These are phyloP conservation scores for Arthrobotrys iridis DNA, from an alignment of 2,329 filamentous ascomycete species.

Conservation along the genomic window DNA sequence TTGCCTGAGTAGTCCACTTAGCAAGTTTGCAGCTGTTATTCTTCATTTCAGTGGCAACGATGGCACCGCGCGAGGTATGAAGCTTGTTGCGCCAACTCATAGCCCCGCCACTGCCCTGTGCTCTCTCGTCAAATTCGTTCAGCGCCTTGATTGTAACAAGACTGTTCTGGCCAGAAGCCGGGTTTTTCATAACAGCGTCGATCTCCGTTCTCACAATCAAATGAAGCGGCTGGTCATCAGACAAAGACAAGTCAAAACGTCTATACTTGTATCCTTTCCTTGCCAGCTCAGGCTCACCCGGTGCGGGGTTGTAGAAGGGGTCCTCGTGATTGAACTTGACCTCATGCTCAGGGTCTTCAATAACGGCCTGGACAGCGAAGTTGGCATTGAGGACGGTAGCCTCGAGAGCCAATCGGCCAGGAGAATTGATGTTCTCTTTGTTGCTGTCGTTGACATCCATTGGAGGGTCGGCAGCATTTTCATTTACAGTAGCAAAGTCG, in stretches of 20 bases:
- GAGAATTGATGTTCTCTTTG: conserved; percentile 95
- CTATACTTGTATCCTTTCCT: conserved; percentile 99
- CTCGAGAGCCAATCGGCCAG: conserved; percentile 90
- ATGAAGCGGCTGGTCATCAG: conserved; percentile 92
- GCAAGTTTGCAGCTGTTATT: conserved; percentile 99
- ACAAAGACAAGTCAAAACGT: conserved; percentile 92
- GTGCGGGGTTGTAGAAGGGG: conserved; percentile 94
- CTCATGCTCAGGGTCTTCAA: conserved; percentile 81
- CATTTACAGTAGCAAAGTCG: conserved; percentile 98
- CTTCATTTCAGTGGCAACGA: conserved; percentile 99
- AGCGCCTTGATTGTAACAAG: conserved; percentile 91
- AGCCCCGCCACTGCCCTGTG: conserved; percentile 90
- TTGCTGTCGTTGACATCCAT: conserved; percentile 89
- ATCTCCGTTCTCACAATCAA: conserved; percentile 93
- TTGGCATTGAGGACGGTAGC: conserved; percentile 99
- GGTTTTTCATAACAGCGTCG: conserved; percentile 95
- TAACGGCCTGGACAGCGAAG: conserved; percentile 94
- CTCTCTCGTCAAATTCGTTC: conserved; percentile 99
- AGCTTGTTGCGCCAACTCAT: conserved; percentile 98
- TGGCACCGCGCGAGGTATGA: conserved; percentile 91
- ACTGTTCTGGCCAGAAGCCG: conserved; percentile 89
- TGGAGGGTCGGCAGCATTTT: conserved; percentile 95
- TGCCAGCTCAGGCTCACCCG: conserved; percentile 91
- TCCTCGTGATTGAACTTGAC: conserved; percentile 87
- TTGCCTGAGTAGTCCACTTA: conserved; percentile 95